These are phyloP conservation scores for Cladosporium sp. DNA, from an alignment of 2,329 filamentous ascomycete genomes.

Conservation along the genomic window DNA sequence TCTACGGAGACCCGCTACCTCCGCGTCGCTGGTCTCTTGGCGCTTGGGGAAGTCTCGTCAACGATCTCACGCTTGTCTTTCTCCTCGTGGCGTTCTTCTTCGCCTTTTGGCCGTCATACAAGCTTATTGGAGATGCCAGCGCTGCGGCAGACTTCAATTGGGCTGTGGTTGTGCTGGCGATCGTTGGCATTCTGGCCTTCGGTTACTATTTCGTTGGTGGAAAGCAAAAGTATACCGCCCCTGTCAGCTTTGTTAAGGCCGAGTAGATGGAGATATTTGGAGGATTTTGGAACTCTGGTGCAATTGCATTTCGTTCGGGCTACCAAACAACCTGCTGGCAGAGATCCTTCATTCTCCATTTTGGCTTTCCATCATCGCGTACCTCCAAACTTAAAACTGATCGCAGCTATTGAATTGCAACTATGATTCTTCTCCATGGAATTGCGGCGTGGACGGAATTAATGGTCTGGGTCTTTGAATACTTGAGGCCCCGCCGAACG, in stretches of 20 bases:
- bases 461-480: no score
- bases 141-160: constrained; percentile 6
- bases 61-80: constrained; percentile 12
- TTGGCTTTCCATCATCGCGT: no score
- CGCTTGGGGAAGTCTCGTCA: constrained; percentile 23
- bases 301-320: no score
- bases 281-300: no score
- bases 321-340: no score
- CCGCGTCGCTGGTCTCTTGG: constrained; percentile 28
- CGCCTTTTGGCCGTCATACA: constrained; percentile 13
- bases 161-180: constrained; percentile 4
- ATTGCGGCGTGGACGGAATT: no score
- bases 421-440: no score
- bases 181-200: not conserved
- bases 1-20: constrained; percentile 26
- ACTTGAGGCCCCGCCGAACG: no score
- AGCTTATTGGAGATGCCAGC: not conserved
- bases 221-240: constrained; percentile 3
- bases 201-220: constrained; percentile 3
- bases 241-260: constrained; percentile 1
- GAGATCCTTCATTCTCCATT: no score
- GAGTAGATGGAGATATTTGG: not conserved
- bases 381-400: no score
- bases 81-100: constrained; percentile 14
- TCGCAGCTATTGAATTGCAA: no score